These are phyloP conservation scores for Calonectria pseudoturangicola DNA, from an alignment of 2,329 filamentous ascomycete species.

Conservation along the genomic window DNA sequence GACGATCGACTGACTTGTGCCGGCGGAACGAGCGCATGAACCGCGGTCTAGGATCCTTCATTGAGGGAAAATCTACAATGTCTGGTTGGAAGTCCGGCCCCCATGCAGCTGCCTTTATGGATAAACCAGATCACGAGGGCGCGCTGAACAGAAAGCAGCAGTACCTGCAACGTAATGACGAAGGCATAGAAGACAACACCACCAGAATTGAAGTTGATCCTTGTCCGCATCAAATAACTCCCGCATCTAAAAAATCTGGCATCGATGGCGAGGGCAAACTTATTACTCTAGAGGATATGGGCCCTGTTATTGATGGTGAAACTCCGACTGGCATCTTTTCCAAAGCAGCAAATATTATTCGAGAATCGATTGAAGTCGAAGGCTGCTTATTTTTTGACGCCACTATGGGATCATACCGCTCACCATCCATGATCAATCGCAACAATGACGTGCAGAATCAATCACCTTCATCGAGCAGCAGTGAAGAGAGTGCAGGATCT, in stretches of 20 bases:
- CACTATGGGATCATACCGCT: slow-evolving; percentile 40
- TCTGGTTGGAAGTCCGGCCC: neutral
- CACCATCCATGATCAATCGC: neutral
- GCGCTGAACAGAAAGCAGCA: slow-evolving; percentile 8
- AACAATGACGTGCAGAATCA: neutral
- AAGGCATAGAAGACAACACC: neutral
- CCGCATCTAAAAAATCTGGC: neutral
- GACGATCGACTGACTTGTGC: slow-evolving; percentile 52
- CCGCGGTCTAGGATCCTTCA: slow-evolving; percentile 60
- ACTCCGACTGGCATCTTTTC: slow-evolving; percentile 58
- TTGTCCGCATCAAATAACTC: neutral
- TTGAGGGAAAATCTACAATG: slow-evolving; percentile 56
- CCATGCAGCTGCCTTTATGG: neutral
- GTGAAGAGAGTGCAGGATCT: neutral
- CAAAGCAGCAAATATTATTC: slow-evolving; percentile 66
- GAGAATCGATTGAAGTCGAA: slow-evolving; percentile 64
- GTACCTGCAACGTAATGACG: slow-evolving; percentile 1
- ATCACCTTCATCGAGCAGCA: neutral
- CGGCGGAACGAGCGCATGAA: slow-evolving; percentile 61
- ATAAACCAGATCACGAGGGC: slow-evolving; percentile 9
- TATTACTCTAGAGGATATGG: neutral
- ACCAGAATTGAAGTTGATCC: neutral
- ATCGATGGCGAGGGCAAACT: neutral
- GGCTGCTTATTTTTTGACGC: slow-evolving; percentile 61
- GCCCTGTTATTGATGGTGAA: neutral